phyloP scores from a whole-genome alignment of 331 rosid genomes.

The Malus hybrid region DNA sequence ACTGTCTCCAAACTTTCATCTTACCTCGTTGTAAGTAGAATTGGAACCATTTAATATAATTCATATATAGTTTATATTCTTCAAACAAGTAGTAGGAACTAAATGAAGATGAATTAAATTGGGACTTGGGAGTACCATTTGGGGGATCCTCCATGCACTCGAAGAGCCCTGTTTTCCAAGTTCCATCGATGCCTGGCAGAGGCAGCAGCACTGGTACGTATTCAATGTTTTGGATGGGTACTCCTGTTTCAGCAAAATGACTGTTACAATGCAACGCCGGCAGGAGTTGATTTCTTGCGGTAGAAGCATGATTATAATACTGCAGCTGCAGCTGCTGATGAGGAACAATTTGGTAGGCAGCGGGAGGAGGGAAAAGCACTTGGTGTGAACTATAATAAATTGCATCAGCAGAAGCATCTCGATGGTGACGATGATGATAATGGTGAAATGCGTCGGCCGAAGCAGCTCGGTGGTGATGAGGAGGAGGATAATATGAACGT shows the following conservation, averaged over 20 bases:
- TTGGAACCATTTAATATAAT: background rate
- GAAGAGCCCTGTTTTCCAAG: constrained; percentile 5
- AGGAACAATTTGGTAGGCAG: background rate
- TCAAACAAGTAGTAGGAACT: background rate
- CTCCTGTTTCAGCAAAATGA: constrained; percentile 1
- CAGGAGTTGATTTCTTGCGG: background rate
- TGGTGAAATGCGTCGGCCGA: background rate
- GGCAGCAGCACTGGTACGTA: background rate
- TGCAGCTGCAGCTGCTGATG: background rate
- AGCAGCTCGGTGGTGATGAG: background rate
- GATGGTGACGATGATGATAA: background rate
- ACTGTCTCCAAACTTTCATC: too few species aligned
- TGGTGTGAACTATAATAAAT: background rate
- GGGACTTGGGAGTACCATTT: background rate
- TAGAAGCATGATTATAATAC: background rate
- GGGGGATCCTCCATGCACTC: background rate
- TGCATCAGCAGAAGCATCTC: background rate
- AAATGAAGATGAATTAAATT: background rate
- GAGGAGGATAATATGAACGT: background rate
- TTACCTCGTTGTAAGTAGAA: background rate
- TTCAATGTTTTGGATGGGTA: constrained; percentile 1
- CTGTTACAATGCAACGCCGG: background rate
- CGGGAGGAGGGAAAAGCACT: constrained; percentile 6
- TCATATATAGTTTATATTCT: background rate
- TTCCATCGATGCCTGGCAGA: background rate